Percentiles rank a stretch among this genome's conserved stretches.
phyloP scores from a whole-genome alignment of 2,329 filamentous ascomycete species.

The Pseudogymnoascus sp. region DNA sequence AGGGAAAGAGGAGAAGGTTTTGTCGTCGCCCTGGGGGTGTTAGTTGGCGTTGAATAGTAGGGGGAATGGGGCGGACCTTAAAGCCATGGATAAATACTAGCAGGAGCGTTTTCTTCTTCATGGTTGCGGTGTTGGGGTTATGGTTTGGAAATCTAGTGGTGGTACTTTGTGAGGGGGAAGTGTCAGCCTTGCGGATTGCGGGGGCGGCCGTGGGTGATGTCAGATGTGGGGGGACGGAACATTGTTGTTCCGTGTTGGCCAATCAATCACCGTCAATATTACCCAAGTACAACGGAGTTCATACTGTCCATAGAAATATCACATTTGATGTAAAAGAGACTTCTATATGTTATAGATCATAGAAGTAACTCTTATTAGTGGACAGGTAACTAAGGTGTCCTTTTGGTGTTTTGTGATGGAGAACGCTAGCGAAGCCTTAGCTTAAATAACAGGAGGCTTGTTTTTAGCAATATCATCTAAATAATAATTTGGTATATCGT shows the following conservation, averaged over 20 bases:
- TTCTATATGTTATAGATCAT: neutral
- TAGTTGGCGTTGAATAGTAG: conserved; percentile 3
- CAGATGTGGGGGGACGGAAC: neutral
- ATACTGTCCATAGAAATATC: neutral
- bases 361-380: neutral
- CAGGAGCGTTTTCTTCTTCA: conserved; percentile 69
- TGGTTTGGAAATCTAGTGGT: neutral
- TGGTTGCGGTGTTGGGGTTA: conserved; percentile 20
- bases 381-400: neutral
- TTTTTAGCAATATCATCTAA: neutral
- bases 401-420: neutral
- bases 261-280: neutral
- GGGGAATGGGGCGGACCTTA: conserved; percentile 45
- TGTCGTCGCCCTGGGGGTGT: conserved; percentile 55
- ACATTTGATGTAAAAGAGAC: neutral
- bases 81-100: conserved; percentile 85
- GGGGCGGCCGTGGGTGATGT: neutral
- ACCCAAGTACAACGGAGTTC: neutral
- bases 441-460: neutral
- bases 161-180: neutral
- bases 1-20: conserved; percentile 72
- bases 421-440: neutral
- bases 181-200: neutral
- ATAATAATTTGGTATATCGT: neutral
- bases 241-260: neutral